These are phyloP conservation scores for Tulasnella sp. DNA, from an alignment of 768 basidiomycete species.

Conservation along the genomic window DNA sequence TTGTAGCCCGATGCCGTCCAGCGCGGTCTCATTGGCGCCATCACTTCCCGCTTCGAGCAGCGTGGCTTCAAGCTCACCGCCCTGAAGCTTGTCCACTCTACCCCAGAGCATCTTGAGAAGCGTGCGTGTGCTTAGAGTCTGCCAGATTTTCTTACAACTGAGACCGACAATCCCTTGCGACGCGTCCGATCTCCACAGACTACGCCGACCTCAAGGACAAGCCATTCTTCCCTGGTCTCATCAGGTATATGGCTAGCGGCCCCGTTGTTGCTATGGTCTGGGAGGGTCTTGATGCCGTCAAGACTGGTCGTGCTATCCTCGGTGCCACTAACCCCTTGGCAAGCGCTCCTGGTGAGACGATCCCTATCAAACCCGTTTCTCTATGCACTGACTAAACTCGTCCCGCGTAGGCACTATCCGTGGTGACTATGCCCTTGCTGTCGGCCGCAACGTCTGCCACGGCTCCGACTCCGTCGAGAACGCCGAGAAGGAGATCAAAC, in stretches of 20 bases:
- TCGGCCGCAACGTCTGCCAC: constrained; percentile 91
- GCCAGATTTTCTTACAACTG: background rate
- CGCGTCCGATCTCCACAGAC: constrained; percentile 37
- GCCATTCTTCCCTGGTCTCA: constrained; percentile 90
- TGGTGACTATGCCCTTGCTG: constrained; percentile 87
- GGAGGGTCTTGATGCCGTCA: constrained; percentile 88
- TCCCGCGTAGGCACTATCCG: constrained; percentile 72
- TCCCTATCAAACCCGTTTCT: background rate
- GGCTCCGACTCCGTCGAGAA: constrained; percentile 82
- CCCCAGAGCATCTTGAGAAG: constrained; percentile 78
- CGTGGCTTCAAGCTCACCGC: constrained; percentile 97
- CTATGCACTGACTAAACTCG: background rate
- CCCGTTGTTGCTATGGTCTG: constrained; percentile 95
- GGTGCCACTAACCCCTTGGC: constrained; percentile 94
- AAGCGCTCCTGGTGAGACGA: constrained; percentile 64
- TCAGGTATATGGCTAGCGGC: constrained; percentile 93
- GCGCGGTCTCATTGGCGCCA: constrained; percentile 88
- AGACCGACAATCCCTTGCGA: background rate
- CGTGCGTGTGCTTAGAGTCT: constrained; percentile 35
- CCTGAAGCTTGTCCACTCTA: constrained; percentile 77
- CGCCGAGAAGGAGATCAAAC: constrained; percentile 87
- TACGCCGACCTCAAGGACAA: constrained; percentile 92
- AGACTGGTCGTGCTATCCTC: constrained; percentile 92
- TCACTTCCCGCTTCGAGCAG: constrained; percentile 93
- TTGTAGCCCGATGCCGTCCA: constrained; percentile 96